Evolutionary conservation across 768 basidiomycete genomes (phyloP).

Genomic region (Termitomyces sp.): DNA sequence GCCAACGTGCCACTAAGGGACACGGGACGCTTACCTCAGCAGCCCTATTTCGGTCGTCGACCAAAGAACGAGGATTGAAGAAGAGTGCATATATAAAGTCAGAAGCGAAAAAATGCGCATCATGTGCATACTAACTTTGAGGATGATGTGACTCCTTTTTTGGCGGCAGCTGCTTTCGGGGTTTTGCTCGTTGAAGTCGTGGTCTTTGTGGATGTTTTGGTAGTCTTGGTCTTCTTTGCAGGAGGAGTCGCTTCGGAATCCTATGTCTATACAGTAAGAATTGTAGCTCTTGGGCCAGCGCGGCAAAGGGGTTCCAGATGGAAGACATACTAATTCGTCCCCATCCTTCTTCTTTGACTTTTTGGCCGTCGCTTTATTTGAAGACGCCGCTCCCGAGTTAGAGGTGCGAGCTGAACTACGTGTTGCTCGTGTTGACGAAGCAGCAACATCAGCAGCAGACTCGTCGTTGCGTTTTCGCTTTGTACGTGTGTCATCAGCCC

Average conservation of each 20-base stretch:
- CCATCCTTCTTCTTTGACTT: slow-evolving; percentile 17
- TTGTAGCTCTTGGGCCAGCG: background rate
- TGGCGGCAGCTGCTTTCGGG: slow-evolving; percentile 19
- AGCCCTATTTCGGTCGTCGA: slow-evolving; percentile 16
- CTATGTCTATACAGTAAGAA: slow-evolving; percentile 3
- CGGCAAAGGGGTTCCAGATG: background rate
- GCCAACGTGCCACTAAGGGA: slow-evolving; percentile 8
- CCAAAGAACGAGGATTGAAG: slow-evolving; percentile 3
- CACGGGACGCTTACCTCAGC: slow-evolving; percentile 25
- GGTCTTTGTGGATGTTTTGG: slow-evolving; percentile 19
- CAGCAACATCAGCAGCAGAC: slow-evolving; percentile 25
- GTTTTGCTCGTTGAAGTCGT: slow-evolving; percentile 10
- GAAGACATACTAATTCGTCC: slow-evolving; percentile 14
- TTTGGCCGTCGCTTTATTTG: slow-evolving; percentile 24
- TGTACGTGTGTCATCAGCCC: background rate
- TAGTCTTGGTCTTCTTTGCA: slow-evolving; percentile 40
- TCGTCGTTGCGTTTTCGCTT: slow-evolving; percentile 62
- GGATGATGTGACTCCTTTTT: slow-evolving; percentile 15
- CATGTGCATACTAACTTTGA: slow-evolving; percentile 11
- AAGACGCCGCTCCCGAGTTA: slow-evolving; percentile 26
- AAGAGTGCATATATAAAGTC: background rate
- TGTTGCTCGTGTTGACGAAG: slow-evolving; percentile 40
- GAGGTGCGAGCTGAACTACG: slow-evolving; percentile 40
- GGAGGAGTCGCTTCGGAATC: slow-evolving; percentile 23
- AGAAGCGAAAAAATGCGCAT: slow-evolving; percentile 1